These are phyloP conservation scores for Alternaria longipes DNA, from an alignment of 2,329 filamentous ascomycete species.

Conservation along the genomic window DNA sequence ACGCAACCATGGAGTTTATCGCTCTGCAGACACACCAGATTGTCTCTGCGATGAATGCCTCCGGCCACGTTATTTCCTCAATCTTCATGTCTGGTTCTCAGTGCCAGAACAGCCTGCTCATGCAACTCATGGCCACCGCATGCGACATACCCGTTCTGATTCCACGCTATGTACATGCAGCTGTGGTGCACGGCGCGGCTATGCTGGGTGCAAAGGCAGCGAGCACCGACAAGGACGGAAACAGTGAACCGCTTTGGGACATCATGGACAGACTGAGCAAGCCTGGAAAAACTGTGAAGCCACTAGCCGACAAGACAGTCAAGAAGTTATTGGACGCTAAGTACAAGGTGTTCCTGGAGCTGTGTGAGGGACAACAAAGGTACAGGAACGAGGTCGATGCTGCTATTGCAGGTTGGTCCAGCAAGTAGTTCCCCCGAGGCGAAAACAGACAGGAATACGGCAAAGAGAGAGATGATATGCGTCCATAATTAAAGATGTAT, in stretches of 20 bases:
- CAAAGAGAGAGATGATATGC: not conserved
- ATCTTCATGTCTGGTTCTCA: constrained; percentile 99
- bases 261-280: constrained; percentile 99
- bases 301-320: constrained; percentile 75
- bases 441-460: not conserved
- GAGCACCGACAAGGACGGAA: constrained; percentile 77
- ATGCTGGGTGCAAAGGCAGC: constrained; percentile 99
- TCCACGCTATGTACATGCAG: constrained; percentile 91
- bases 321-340: constrained; percentile 85
- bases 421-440: constrained; percentile 3
- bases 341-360: constrained; percentile 95
- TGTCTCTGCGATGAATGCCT: constrained; percentile 88
- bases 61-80: constrained; percentile 85
- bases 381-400: constrained; percentile 82
- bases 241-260: constrained; percentile 87
- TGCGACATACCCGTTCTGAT: constrained; percentile 94
- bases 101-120: constrained; percentile 93
- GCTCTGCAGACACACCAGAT: constrained; percentile 97
- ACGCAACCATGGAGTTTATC: constrained; percentile 97
- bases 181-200: constrained; percentile 96
- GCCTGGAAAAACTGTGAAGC: constrained; percentile 83
- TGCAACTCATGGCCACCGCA: constrained; percentile 88
- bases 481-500: constrained; percentile 9
- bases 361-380: constrained; percentile 83
- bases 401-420: constrained; percentile 50